These are phyloP conservation scores for Achaetomium macrosporum DNA, from an alignment of 2,329 filamentous ascomycete genomes.

Conservation along the genomic window DNA sequence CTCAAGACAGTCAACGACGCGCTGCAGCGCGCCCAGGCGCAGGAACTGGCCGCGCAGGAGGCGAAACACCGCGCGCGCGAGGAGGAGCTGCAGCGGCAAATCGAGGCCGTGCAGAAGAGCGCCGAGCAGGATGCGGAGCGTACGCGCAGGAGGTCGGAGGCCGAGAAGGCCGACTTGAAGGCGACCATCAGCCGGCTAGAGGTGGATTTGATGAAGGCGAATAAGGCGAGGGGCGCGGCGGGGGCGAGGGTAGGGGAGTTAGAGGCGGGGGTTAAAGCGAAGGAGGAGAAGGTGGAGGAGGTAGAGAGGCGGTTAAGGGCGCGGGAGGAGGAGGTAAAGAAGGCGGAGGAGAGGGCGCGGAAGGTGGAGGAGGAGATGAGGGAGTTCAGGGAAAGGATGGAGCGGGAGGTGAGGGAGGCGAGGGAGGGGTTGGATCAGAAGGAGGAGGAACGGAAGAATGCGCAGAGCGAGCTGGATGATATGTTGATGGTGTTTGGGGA, in stretches of 20 bases:
- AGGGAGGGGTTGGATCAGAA: slow-evolving; percentile 38
- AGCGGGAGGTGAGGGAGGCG: slow-evolving; percentile 23
- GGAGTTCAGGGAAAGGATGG: slow-evolving; percentile 29
- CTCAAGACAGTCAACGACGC: slow-evolving; percentile 64
- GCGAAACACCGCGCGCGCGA: slow-evolving; percentile 16
- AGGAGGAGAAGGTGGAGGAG: slow-evolving; percentile 32
- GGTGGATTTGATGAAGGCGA: slow-evolving; percentile 56
- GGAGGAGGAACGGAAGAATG: slow-evolving; percentile 55
- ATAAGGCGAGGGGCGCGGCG: slow-evolving; percentile 46
- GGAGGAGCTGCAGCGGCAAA: slow-evolving; percentile 30
- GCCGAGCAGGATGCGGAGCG: slow-evolving; percentile 46
- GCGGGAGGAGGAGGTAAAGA: slow-evolving; percentile 26
- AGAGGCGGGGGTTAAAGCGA: slow-evolving; percentile 26
- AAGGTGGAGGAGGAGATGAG: slow-evolving; percentile 15
- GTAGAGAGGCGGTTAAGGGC: slow-evolving; percentile 26
- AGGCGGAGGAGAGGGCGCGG: slow-evolving; percentile 18
- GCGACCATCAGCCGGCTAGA: slow-evolving; percentile 56
- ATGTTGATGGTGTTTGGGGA: slow-evolving; percentile 76
- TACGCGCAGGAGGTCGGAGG: slow-evolving; percentile 45
- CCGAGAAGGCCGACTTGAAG: slow-evolving; percentile 58
- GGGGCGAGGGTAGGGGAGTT: slow-evolving; percentile 26
- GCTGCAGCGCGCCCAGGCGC: slow-evolving; percentile 63
- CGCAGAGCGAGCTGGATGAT: slow-evolving; percentile 72
- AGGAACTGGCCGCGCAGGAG: slow-evolving; percentile 42
- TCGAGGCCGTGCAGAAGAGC: slow-evolving; percentile 41